Evolutionary conservation across 768 basidiomycete genomes (phyloP).

Genomic region (Pisolithus tinctorius): DNA sequence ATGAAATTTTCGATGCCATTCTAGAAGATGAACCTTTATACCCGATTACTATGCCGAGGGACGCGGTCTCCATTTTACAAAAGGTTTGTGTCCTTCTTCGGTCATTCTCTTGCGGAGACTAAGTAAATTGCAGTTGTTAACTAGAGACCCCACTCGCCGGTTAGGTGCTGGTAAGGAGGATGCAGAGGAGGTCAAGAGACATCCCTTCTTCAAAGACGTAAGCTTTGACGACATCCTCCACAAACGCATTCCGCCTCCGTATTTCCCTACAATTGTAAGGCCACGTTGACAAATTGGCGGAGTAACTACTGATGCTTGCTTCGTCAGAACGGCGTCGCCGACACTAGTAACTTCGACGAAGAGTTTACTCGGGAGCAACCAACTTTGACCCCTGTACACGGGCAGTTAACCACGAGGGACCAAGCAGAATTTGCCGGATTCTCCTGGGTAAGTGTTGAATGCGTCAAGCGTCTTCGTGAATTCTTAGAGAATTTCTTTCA

Average conservation of each 20-base stretch:
- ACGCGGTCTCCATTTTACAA: slow-evolving; percentile 92
- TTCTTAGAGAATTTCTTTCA: not conserved
- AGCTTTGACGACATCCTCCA: slow-evolving; percentile 95
- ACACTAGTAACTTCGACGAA: slow-evolving; percentile 92
- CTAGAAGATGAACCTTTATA: slow-evolving; percentile 97
- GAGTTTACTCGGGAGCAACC: slow-evolving; percentile 97
- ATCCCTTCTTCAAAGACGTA: slow-evolving; percentile 98
- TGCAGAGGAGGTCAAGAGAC: slow-evolving; percentile 94
- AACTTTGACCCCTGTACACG: slow-evolving; percentile 95
- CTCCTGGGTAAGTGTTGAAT: slow-evolving; percentile 66
- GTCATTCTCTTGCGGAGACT: slow-evolving; percentile 2
- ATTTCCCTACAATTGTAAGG: slow-evolving; percentile 92
- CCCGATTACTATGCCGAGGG: slow-evolving; percentile 98
- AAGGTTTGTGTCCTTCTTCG: slow-evolving; percentile 47
- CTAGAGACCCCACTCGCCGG: slow-evolving; percentile 84
- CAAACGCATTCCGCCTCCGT: slow-evolving; percentile 95
- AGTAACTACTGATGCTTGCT: slow-evolving; percentile 9
- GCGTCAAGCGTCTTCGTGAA: not conserved
- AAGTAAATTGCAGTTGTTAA: slow-evolving; percentile 58
- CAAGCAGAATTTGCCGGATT: slow-evolving; percentile 97
- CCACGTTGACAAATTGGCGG: not conserved
- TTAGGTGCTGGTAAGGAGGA: slow-evolving; percentile 89
- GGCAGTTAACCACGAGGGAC: slow-evolving; percentile 81
- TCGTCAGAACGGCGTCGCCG: slow-evolving; percentile 69
- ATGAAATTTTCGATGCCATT: slow-evolving; percentile 99